phyloP scores from a whole-genome alignment of 345 rosid species.

The Eucalyptus polyanthemos region DNA sequence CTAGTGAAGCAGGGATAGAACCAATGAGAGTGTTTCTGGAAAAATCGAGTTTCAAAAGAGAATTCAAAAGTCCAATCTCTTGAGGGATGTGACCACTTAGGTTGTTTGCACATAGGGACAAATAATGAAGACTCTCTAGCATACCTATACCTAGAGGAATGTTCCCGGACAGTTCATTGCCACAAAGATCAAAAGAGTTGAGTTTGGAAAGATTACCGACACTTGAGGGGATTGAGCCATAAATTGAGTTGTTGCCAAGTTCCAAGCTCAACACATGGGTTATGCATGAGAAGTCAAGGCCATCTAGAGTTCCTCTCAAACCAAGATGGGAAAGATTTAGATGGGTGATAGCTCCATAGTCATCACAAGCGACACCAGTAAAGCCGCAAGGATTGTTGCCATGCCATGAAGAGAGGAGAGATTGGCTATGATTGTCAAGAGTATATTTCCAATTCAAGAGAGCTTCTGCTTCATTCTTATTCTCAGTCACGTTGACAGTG shows the following conservation, averaged over 20 bases:
- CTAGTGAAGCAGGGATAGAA: too few relatives aligned
- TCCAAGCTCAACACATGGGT: neutral
- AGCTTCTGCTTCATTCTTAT: neutral
- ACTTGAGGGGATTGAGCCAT: accelerated
- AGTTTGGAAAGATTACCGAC: too few relatives aligned
- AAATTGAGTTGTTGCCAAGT: neutral
- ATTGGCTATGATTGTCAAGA: neutral
- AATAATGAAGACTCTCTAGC: too few relatives aligned
- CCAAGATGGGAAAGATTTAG: neutral
- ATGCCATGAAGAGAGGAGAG: neutral
- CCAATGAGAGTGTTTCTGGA: too few relatives aligned
- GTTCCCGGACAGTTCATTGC: too few relatives aligned
- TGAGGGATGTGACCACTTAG: too few relatives aligned
- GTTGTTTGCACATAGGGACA: too few relatives aligned
- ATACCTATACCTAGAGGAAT: too few relatives aligned
- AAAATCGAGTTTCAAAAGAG: too few relatives aligned
- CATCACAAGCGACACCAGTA: accelerated
- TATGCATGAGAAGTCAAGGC: neutral
- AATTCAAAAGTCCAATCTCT: too few relatives aligned
- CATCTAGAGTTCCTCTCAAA: neutral
- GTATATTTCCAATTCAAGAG: neutral
- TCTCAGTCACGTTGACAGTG: neutral
- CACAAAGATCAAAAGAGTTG: too few relatives aligned
- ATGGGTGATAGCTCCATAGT: neutral
- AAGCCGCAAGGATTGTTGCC: neutral